A percentile compares a stretch with the other conserved stretches of the same genome.
phyloP scores from a whole-genome alignment of 345 rosid genomes.

The Camelina hispida region DNA sequence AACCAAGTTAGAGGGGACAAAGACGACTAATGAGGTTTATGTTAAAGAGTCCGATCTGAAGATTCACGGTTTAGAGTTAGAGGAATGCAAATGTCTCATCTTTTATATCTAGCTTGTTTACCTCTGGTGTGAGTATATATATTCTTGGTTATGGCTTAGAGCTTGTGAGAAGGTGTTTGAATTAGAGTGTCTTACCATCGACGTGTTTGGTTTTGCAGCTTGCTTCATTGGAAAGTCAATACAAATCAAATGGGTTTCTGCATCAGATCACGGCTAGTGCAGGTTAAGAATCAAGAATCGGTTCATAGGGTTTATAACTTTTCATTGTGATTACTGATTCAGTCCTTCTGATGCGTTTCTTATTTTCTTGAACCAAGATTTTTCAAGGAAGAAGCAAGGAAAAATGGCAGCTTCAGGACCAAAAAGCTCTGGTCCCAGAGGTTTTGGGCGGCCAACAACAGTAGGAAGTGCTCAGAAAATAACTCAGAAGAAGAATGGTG shows the following conservation, averaged over 20 bases:
- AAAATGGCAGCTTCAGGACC: conserved; percentile 53
- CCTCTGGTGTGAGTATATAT: conserved; percentile 20
- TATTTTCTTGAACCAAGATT: conserved; percentile 55
- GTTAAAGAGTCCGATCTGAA: neutral
- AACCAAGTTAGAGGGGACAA: neutral
- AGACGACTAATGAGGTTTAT: neutral
- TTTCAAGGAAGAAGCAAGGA: conserved; percentile 66
- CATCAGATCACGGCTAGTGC: conserved; percentile 59
- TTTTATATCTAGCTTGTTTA: neutral
- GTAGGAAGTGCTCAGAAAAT: conserved; percentile 56
- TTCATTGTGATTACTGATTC: conserved; percentile 16
- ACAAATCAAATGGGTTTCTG: conserved; percentile 48
- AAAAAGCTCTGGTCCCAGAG: conserved; percentile 56
- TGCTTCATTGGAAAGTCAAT: conserved; percentile 49
- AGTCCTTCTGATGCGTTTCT: conserved; percentile 16
- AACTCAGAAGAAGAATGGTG: conserved; percentile 50
- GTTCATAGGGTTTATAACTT: conserved; percentile 7
- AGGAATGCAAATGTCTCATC: neutral
- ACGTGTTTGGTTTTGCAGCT: conserved; percentile 53
- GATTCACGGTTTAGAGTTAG: neutral
- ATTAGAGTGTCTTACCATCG: neutral
- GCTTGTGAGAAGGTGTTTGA: conserved; percentile 19
- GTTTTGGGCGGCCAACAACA: conserved; percentile 54
- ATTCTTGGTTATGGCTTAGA: conserved; percentile 11
- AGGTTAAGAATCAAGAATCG: conserved; percentile 47